Conservation (phyloP, 2,329 filamentous ascomycete genomes). For the Helicocarpus griseus region DNA sequence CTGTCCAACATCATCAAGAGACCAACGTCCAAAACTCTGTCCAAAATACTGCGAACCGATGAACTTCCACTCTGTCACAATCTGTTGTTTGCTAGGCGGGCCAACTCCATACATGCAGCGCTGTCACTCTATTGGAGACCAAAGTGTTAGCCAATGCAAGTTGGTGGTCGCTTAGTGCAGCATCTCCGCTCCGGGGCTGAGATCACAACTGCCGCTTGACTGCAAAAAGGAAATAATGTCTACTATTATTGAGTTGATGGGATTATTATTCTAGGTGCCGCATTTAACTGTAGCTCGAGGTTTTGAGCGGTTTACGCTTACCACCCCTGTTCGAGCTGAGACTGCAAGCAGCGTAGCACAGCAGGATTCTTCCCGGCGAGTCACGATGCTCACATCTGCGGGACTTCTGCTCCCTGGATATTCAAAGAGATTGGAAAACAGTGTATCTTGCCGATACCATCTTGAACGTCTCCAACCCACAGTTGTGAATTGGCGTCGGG, state of each 20-base stretch:
- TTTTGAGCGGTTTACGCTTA: not conserved
- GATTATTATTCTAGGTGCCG: not conserved
- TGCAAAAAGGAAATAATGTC: not conserved
- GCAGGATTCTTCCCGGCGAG: not conserved
- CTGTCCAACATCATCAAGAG: too few relatives aligned
- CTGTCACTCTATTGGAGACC: too few relatives aligned
- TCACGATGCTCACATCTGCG: not conserved
- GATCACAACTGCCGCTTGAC: not conserved
- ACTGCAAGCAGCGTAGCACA: not conserved
- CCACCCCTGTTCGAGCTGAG: not conserved
- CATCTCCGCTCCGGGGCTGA: not conserved
- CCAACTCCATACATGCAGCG: too few relatives aligned
- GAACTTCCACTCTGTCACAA: too few relatives aligned
- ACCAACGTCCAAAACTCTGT: too few relatives aligned
- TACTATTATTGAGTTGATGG: not conserved
- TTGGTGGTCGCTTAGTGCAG: not conserved
- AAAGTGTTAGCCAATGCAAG: too few relatives aligned
- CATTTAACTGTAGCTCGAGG: not conserved
- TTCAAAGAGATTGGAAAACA: not conserved
- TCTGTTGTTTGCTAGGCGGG: too few relatives aligned
- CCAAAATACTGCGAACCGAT: too few relatives aligned
- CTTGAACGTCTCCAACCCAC: not conserved
- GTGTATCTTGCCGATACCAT: not conserved
- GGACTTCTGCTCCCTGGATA: not conserved
- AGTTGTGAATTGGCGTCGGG: not conserved